phyloP scores from a whole-genome alignment of 768 basidiomycete species.

The Cubamyces lactineus region DNA sequence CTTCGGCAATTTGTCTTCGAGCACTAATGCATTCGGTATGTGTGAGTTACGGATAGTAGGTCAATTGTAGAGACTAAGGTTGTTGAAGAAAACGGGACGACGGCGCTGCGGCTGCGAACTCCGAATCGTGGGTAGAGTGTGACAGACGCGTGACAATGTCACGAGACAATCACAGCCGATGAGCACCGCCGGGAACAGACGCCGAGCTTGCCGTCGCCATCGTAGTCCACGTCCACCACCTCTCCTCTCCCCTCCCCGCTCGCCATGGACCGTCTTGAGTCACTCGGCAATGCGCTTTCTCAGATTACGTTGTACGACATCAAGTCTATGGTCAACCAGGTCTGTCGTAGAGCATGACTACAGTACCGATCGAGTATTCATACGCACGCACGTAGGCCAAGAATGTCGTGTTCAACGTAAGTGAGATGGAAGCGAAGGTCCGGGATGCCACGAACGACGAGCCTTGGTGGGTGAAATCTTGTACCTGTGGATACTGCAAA shows the following conservation, averaged over 20 bases:
- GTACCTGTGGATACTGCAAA: background rate
- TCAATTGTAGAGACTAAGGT: too few relatives aligned
- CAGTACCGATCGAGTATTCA: background rate
- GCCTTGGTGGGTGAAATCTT: slow-evolving; percentile 66
- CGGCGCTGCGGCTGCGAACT: too few relatives aligned
- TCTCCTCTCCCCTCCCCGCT: slow-evolving; percentile 23
- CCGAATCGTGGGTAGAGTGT: too few relatives aligned
- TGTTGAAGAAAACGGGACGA: too few relatives aligned
- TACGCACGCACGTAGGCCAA: slow-evolving; percentile 63
- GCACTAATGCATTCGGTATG: too few relatives aligned
- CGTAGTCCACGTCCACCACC: slow-evolving; percentile 20
- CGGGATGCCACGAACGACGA: slow-evolving; percentile 97
- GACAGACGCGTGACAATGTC: background rate
- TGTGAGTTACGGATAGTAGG: too few relatives aligned
- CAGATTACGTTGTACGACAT: slow-evolving; percentile 91
- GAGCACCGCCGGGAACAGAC: slow-evolving; percentile 15
- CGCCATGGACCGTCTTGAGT: slow-evolving; percentile 80
- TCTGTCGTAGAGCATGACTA: slow-evolving; percentile 30
- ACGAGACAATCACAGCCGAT: slow-evolving; percentile 2
- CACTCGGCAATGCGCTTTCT: slow-evolving; percentile 74
- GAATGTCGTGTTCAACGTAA: slow-evolving; percentile 94
- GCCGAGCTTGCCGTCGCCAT: slow-evolving; percentile 17
- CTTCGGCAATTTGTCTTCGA: too few relatives aligned
- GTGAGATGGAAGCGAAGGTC: slow-evolving; percentile 97
- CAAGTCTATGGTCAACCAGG: slow-evolving; percentile 94